These are phyloP conservation scores for Trichoderma brevicompactum DNA, from an alignment of 2,329 filamentous ascomycete species.

Conservation along the genomic window DNA sequence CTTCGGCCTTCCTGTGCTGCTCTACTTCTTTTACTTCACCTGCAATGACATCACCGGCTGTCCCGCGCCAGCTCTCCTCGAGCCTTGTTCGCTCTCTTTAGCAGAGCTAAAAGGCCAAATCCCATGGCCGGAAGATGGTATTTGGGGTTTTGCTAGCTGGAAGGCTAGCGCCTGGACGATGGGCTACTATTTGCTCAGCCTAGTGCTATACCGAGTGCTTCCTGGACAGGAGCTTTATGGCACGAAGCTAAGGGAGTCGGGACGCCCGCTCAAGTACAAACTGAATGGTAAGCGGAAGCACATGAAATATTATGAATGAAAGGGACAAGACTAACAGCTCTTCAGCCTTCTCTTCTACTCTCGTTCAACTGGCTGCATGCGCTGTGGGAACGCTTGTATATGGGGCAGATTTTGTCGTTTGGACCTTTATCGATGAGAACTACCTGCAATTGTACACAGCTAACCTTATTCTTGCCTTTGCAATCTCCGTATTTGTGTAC, in stretches of 20 bases:
- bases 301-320: neutral
- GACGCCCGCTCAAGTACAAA: constrained; percentile 75
- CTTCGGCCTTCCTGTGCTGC: constrained; percentile 73
- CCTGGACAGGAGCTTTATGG: constrained; percentile 73
- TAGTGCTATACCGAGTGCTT: constrained; percentile 72
- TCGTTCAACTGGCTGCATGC: constrained; percentile 69
- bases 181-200: constrained; percentile 75
- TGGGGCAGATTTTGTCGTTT: constrained; percentile 79
- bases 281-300: constrained; percentile 62
- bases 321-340: neutral
- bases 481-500: constrained; percentile 76
- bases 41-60: constrained; percentile 91
- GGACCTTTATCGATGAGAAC: constrained; percentile 89
- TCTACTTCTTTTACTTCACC: constrained; percentile 75
- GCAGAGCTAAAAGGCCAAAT: constrained; percentile 73
- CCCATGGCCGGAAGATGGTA: constrained; percentile 73
- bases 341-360: constrained; percentile 72
- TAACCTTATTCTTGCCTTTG: constrained; percentile 75
- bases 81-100: constrained; percentile 68
- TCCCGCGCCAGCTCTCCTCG: constrained; percentile 75
- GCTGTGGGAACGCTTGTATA: constrained; percentile 73
- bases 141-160: constrained; percentile 68
- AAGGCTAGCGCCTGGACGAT: constrained; percentile 68
- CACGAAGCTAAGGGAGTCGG: constrained; percentile 63
- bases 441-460: constrained; percentile 81